Evolutionary conservation across 2,329 filamentous ascomycete genomes (phyloP).

Genomic region (Cladophialophora chaetospira): DNA sequence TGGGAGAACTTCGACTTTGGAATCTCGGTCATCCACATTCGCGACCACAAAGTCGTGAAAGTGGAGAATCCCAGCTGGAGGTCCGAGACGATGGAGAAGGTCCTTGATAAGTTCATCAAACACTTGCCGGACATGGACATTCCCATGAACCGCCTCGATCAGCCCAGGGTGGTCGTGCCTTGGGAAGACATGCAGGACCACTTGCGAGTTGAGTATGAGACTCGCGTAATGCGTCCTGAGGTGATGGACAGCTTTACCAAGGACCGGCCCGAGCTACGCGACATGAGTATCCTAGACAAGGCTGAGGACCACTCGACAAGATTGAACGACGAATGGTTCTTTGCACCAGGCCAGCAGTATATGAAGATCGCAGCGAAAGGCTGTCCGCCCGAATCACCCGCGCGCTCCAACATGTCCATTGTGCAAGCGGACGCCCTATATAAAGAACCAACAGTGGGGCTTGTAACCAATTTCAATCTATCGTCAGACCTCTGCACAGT

Average conservation of each 20-base stretch:
- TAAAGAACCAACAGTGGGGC: conserved; percentile 55
- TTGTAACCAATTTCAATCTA: conserved; percentile 63
- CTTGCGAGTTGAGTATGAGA: conserved; percentile 51
- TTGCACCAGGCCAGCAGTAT: conserved; percentile 52
- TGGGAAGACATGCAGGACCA: conserved; percentile 58
- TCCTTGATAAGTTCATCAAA: conserved; percentile 56
- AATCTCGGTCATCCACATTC: conserved; percentile 39
- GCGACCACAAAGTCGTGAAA: conserved; percentile 40
- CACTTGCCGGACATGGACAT: conserved; percentile 67
- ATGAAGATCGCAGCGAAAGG: conserved; percentile 62
- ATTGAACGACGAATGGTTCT: conserved; percentile 53
- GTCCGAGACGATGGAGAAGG: conserved; percentile 43
- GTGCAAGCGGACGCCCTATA: conserved; percentile 32
- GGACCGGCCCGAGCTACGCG: conserved; percentile 41
- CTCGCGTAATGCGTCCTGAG: conserved; percentile 47
- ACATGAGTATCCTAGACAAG: conserved; percentile 29
- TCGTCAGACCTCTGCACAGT: conserved; percentile 67
- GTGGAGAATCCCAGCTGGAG: conserved; percentile 45
- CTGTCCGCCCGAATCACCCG: conserved; percentile 60
- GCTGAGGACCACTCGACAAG: conserved; percentile 27
- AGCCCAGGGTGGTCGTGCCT: conserved; percentile 63
- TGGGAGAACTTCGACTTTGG: conserved; percentile 35
- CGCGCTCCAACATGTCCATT: conserved; percentile 53
- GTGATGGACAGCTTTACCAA: conserved; percentile 47
- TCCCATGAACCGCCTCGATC: conserved; percentile 66